Evolutionary conservation across 768 basidiomycete genomes (phyloP), one percentile per base, ranked within the genome.

Genomic region (Russula sp.): DNA sequence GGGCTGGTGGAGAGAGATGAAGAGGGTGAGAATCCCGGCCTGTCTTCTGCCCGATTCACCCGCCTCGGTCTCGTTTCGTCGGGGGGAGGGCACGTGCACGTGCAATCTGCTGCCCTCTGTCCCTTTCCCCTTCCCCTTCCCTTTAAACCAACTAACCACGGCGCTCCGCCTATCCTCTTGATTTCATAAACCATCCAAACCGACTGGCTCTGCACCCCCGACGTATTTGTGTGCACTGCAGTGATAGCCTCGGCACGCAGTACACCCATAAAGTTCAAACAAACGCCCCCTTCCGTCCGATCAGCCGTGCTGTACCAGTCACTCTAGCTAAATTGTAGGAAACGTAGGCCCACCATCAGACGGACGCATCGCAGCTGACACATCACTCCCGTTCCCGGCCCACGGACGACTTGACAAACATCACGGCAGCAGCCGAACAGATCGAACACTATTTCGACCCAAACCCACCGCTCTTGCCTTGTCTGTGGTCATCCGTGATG

Each of bases 61-160:
- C n/a, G 42, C 39, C 35, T 45, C 29, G n/a, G 47, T 8, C 38
- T 36, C 25, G 25, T 29, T 29, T 29, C 25, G 25, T 29, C 25
- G 25, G 25, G 25, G 25, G 25, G 25, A n/a, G 25, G 25, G 25
- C 25, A 29, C 32, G 54, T 56, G 59, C 63, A 64, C 63, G 59
- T 61, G 63, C 59, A 49, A 45, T 41, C 10, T 18, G 35, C 13
- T n/a, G n/a, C 20, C 36, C 20, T 5, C 34, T 35, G 22, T 36
- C 6, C 38, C 20, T 20, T 36, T 38, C 38, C 25, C 25, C 50
- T 38, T 36, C 6, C 38, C 20, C 20, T 36, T 38, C 38, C 25
- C 25, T 29, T 29, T 29, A 29, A 29, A 29, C 25, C 1, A 29
- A 29, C 25, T 29, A 29, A 3, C 16, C 6, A 38, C 50, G 29